Percentiles rank a stretch among this genome's conserved stretches.
phyloP scores from a whole-genome alignment of 2,329 filamentous ascomycete genomes.

The Arachnomyces sp. region DNA sequence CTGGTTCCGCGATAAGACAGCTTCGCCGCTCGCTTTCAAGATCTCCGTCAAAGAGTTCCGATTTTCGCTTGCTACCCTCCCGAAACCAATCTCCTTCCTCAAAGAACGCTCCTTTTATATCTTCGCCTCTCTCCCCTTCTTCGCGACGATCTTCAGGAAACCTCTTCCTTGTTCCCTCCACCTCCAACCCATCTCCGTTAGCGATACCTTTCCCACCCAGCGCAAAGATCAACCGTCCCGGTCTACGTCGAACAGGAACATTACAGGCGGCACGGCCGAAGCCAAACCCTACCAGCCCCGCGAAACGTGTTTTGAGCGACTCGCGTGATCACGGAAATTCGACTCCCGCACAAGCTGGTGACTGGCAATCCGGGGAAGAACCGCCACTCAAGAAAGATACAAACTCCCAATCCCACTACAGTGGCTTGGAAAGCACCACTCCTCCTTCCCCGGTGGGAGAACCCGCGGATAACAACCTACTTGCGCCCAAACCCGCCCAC shows the following conservation, averaged over 20 bases:
- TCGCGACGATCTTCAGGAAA: slow-evolving; percentile 47
- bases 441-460: slow-evolving; percentile 5
- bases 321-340: slow-evolving; percentile 66
- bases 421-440: not conserved
- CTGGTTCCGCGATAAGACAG: slow-evolving; percentile 72
- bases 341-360: slow-evolving; percentile 39
- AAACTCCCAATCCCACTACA: slow-evolving; percentile 11
- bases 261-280: slow-evolving; percentile 46
- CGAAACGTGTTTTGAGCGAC: slow-evolving; percentile 67
- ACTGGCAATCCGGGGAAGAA: too few species aligned
- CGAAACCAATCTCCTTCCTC: slow-evolving; percentile 45
- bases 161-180: slow-evolving; percentile 42
- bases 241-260: slow-evolving; percentile 32
- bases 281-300: slow-evolving; percentile 71
- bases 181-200: slow-evolving; percentile 45
- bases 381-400: too few species aligned
- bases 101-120: slow-evolving; percentile 39
- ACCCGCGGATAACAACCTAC: slow-evolving; percentile 15
- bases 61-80: slow-evolving; percentile 57
- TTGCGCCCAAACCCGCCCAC: slow-evolving; percentile 31
- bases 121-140: slow-evolving; percentile 50
- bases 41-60: slow-evolving; percentile 75
- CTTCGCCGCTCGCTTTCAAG: slow-evolving; percentile 81
- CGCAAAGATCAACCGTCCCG: slow-evolving; percentile 50
- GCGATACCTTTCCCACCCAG: slow-evolving; percentile 60